A percentile compares a stretch with the other conserved stretches of the same genome.
Evolutionary conservation across 345 rosid species (phyloP).

Genomic region (Eucalyptus tenuipes): DNA sequence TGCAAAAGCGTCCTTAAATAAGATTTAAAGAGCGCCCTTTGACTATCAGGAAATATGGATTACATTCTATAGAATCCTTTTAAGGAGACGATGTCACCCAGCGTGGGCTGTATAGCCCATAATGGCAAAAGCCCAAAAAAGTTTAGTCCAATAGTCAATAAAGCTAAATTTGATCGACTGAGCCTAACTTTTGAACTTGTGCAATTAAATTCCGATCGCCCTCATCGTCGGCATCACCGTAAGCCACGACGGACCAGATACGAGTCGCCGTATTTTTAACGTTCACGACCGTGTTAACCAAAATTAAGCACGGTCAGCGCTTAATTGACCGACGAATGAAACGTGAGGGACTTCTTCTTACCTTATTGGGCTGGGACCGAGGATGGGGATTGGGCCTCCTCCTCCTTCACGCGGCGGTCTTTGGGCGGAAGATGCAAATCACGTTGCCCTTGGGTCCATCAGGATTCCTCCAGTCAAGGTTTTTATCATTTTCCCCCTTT

Average conservation of each 20-base stretch:
- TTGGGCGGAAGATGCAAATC: not conserved
- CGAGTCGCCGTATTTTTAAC: not conserved
- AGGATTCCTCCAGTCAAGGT: not conserved
- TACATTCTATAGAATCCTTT: not conserved
- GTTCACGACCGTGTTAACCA: not conserved
- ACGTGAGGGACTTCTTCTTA: not conserved
- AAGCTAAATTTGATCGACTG: not conserved
- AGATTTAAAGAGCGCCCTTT: too few relatives aligned
- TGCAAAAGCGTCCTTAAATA: too few relatives aligned
- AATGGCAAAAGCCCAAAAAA: not conserved
- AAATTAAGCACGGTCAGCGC: not conserved
- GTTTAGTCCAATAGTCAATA: not conserved
- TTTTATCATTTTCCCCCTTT: not conserved
- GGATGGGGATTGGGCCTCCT: not conserved
- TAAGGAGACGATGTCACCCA: not conserved
- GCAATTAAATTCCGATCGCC: not conserved
- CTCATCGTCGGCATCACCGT: fast-evolving
- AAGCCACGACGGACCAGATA: not conserved
- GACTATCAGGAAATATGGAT: too few relatives aligned
- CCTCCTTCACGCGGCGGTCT: fast-evolving
- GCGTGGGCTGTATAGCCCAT: fast-evolving
- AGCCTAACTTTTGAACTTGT: too few relatives aligned
- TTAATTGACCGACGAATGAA: fast-evolving
- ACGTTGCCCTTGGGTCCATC: not conserved
- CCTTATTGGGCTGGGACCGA: fast-evolving